Conservation (phyloP, 805 yeast species). For the Kluyveromyces dobzhanskii region DNA sequence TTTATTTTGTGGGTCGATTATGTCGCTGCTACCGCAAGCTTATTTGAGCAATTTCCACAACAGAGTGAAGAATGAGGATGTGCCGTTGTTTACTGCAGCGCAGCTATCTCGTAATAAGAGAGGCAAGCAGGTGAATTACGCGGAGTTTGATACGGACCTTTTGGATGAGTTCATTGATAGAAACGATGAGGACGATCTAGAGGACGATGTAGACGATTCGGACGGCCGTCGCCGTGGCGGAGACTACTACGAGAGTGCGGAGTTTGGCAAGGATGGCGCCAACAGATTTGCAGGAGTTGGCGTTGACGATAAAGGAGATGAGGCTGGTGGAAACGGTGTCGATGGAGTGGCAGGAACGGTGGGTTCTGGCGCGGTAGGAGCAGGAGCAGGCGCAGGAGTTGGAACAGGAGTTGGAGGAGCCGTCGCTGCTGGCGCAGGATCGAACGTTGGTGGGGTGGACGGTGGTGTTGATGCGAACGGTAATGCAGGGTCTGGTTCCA, state of each 20-base stretch:
- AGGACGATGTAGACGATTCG: conserved; percentile 6
- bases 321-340: not conserved
- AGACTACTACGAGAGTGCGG: not conserved
- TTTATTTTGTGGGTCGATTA: no score
- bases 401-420: not conserved
- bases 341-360: not conserved
- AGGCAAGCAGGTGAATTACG: conserved; percentile 65
- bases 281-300: not conserved
- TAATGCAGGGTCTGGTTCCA: conserved; percentile 1
- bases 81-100: conserved; percentile 63
- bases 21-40: conserved; percentile 54
- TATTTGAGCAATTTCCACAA: conserved; percentile 65
- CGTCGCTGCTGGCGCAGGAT: not conserved
- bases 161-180: conserved; percentile 37
- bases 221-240: conserved; percentile 4
- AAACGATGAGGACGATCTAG: conserved; percentile 7
- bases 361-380: not conserved
- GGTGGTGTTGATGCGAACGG: not conserved
- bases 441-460: no score
- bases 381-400: not conserved
- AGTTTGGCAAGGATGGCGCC: not conserved
- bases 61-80: conserved; percentile 64
- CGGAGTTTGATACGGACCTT: conserved; percentile 67
- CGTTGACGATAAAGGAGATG: not conserved
- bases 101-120: conserved; percentile 76